phyloP scores from a whole-genome alignment of 768 basidiomycete genomes.

The Trametopsis cervina region DNA sequence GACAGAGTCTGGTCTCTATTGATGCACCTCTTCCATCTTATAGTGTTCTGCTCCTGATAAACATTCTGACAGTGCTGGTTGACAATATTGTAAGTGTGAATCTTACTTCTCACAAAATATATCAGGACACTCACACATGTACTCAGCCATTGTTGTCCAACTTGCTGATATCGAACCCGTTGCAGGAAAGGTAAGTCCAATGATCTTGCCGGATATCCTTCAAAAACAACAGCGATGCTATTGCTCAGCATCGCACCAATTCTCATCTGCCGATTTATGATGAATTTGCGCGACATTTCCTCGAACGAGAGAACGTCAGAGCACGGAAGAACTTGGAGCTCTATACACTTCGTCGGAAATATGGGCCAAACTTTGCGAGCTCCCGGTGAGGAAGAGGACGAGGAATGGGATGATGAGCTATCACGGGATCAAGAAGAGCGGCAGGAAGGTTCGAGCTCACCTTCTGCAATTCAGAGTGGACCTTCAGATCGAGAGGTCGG shows the following conservation, averaged over 20 bases:
- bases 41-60: background rate
- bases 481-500: no score
- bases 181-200: background rate
- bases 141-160: background rate
- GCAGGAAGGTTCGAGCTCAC: no score
- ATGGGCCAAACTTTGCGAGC: background rate
- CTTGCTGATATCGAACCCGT: background rate
- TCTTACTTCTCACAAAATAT: background rate
- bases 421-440: no score
- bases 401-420: no score
- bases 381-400: no score
- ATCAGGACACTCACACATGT: background rate
- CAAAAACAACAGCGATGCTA: background rate
- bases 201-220: background rate
- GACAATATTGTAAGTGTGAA: background rate
- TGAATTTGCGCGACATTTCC: background rate
- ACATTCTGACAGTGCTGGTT: background rate
- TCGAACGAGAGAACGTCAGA: background rate
- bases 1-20: background rate
- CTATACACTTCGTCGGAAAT: background rate
- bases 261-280: background rate
- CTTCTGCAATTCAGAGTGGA: no score
- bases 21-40: no score
- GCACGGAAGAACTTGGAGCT: background rate
- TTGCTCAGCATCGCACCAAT: background rate